phyloP scores from a whole-genome alignment of 805 yeast genomes.

The Candida michaelii region DNA sequence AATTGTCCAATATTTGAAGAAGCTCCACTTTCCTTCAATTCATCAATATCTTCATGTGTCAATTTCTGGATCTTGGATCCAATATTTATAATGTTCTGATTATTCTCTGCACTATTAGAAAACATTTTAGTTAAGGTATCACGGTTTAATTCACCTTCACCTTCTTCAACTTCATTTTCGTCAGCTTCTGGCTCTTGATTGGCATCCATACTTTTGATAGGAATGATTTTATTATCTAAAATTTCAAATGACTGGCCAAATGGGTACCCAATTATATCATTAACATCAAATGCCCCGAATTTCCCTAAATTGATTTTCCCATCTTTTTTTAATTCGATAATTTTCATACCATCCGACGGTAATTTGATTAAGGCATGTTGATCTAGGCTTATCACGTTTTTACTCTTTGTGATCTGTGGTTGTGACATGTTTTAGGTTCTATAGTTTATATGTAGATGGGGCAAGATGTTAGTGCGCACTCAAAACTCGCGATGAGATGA shows the following conservation, averaged over 20 bases:
- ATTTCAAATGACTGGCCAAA: slow-evolving; percentile 92
- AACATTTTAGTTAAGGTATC: slow-evolving; percentile 38
- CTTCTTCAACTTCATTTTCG: slow-evolving; percentile 31
- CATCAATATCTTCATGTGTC: slow-evolving; percentile 78
- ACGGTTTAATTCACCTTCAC: slow-evolving; percentile 38
- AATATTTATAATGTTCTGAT: slow-evolving; percentile 65
- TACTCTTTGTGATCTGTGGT: background rate
- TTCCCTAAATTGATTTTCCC: slow-evolving; percentile 78
- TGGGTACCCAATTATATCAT: slow-evolving; percentile 74
- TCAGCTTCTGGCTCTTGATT: slow-evolving; percentile 31
- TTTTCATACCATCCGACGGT: slow-evolving; percentile 78
- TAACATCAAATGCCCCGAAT: slow-evolving; percentile 81
- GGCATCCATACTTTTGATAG: slow-evolving; percentile 44
- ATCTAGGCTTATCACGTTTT: slow-evolving; percentile 25
- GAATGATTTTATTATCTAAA: slow-evolving; percentile 47
- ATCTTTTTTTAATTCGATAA: slow-evolving; percentile 63
- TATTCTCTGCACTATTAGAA: slow-evolving; percentile 53
- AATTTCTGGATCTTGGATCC: slow-evolving; percentile 74
- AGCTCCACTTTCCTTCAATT: slow-evolving; percentile 70
- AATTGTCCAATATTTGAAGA: slow-evolving; percentile 64
- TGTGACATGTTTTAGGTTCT: background rate
- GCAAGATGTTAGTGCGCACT: slow-evolving; percentile 2
- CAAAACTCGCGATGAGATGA: slow-evolving; percentile 11
- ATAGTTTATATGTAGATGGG: background rate
- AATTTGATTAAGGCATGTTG: slow-evolving; percentile 66